A percentile compares a stretch with the other conserved stretches of the same genome.
phyloP scores from a whole-genome alignment of 768 basidiomycete species.

The Hypholoma fasciculare region DNA sequence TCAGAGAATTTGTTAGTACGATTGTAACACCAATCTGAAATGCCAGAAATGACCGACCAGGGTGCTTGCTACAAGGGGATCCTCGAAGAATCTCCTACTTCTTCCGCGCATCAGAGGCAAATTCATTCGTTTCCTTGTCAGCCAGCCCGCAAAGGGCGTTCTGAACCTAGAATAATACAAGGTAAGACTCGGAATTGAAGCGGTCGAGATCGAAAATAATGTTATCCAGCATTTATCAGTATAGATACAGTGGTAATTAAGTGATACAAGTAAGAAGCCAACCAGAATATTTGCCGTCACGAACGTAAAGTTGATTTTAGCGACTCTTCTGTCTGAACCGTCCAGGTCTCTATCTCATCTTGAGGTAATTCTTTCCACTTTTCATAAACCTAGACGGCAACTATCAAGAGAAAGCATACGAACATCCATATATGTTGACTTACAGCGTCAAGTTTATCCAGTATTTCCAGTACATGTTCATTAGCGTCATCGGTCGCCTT shows the following conservation, averaged over 20 bases:
- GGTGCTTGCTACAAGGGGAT: no score
- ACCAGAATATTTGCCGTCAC: slow-evolving; percentile 13
- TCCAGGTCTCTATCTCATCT: slow-evolving; percentile 64
- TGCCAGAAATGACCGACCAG: no score
- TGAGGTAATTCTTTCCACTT: slow-evolving; percentile 57
- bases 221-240: not conserved
- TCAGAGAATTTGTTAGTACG: no score
- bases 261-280: not conserved
- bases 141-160: no score
- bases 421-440: slow-evolving; percentile 8
- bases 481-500: slow-evolving; percentile 46
- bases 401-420: not conserved
- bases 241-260: not conserved
- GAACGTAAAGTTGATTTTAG: slow-evolving; percentile 31
- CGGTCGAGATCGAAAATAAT: not conserved
- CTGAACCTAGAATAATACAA: no score
- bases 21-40: no score
- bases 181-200: no score
- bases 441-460: slow-evolving; percentile 59
- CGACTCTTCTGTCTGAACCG: slow-evolving; percentile 47
- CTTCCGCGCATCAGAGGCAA: no score
- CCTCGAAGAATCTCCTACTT: no score
- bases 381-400: slow-evolving; percentile 38
- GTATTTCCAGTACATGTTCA: slow-evolving; percentile 40
- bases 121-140: no score